Percentiles rank a stretch among this genome's conserved stretches.
These are phyloP conservation scores for Setaria viridis DNA, from an alignment of 202 grass and related monocot species.

Conservation along the genomic window DNA sequence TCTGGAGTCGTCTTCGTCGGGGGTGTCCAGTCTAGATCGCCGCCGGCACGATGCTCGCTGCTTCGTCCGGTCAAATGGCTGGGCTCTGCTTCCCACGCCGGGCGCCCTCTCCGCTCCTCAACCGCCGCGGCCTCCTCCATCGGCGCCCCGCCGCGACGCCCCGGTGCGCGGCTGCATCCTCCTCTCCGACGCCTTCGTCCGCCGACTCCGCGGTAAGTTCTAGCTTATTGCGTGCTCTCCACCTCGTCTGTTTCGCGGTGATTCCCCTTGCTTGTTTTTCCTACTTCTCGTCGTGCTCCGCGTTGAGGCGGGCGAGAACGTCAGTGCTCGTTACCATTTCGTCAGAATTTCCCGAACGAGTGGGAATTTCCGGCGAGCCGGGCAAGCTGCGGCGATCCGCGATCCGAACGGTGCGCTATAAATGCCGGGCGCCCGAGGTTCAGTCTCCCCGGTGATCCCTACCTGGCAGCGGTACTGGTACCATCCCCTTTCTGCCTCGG, in stretches of 20 bases:
- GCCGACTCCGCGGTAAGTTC: slow-evolving; percentile 34
- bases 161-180: neutral
- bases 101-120: neutral
- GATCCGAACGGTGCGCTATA: neutral
- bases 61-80: slow-evolving; percentile 31
- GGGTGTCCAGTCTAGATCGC: too few relatives aligned
- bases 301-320: neutral
- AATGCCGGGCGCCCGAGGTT: neutral
- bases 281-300: neutral
- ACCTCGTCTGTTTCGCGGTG: neutral
- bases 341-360: neutral
- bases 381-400: neutral
- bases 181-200: neutral
- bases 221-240: neutral
- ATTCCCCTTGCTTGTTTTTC: neutral
- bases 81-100: slow-evolving; percentile 41
- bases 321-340: neutral
- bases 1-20: too few relatives aligned
- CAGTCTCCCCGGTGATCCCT: neutral
- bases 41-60: slow-evolving; percentile 26
- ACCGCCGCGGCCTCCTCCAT: neutral
- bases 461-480: neutral
- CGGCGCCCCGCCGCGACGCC: neutral
- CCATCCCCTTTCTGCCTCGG: neutral
- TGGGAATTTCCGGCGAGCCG: neutral